phyloP scores from a whole-genome alignment of 1,284 basidiomycete species.

The Pterulicium gracile region DNA sequence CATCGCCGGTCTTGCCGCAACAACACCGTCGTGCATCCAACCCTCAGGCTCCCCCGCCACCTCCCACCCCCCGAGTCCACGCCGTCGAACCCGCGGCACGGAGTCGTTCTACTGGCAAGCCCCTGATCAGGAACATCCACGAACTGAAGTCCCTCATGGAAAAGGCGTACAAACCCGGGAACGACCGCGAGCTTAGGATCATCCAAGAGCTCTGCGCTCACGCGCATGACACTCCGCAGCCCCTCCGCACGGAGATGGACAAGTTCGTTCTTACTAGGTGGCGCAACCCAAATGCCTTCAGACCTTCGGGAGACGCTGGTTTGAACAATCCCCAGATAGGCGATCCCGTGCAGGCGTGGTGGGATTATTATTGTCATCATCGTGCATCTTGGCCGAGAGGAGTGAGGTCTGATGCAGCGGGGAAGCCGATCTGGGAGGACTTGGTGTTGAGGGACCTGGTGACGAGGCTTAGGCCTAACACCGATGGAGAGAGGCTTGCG shows the following conservation, averaged over 20 bases:
- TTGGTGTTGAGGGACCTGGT: neutral
- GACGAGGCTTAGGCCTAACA: slow-evolving; percentile 16
- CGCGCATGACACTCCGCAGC: slow-evolving; percentile 24
- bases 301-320: slow-evolving; percentile 2
- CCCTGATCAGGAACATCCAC: too few relatives aligned
- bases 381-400: slow-evolving; percentile 12
- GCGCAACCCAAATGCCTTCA: slow-evolving; percentile 14
- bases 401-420: neutral
- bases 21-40: too few relatives aligned
- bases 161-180: slow-evolving; percentile 27
- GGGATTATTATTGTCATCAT: neutral
- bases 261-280: slow-evolving; percentile 24
- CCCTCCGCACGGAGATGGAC: slow-evolving; percentile 26
- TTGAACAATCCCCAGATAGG: neutral
- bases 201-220: slow-evolving; percentile 25
- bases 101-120: too few relatives aligned
- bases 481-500: too few relatives aligned
- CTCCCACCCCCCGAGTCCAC: too few relatives aligned
- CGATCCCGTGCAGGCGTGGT: neutral
- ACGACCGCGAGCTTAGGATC: slow-evolving; percentile 23
- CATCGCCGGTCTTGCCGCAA: too few relatives aligned
- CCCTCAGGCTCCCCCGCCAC: too few relatives aligned
- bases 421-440: neutral
- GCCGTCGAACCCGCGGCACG: too few relatives aligned
- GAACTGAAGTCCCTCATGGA: slow-evolving; percentile 30